A percentile compares a stretch with the other conserved stretches of the same genome.
These are phyloP conservation scores for Candida endomychidarum DNA, from an alignment of 805 yeast species.

Conservation along the genomic window DNA sequence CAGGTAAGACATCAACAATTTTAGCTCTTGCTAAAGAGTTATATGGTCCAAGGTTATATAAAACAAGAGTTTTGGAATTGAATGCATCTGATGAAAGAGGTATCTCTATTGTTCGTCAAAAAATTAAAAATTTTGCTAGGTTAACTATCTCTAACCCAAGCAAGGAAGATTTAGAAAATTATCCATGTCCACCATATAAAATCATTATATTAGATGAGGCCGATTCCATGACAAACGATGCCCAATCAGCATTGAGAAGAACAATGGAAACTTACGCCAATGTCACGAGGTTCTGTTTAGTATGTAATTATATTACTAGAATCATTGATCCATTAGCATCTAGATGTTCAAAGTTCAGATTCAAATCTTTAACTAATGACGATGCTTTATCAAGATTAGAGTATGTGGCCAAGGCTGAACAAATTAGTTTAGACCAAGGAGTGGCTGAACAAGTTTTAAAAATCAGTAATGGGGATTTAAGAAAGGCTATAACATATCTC, in stretches of 20 bases:
- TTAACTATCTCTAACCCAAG: constrained; percentile 80
- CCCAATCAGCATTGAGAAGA: constrained; percentile 92
- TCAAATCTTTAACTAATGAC: constrained; percentile 68
- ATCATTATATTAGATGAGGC: constrained; percentile 93
- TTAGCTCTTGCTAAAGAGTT: constrained; percentile 77
- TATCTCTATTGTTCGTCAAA: constrained; percentile 81
- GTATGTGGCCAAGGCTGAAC: constrained; percentile 51
- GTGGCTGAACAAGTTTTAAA: constrained; percentile 62
- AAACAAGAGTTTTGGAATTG: constrained; percentile 72
- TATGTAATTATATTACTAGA: constrained; percentile 94
- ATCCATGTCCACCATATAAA: constrained; percentile 97
- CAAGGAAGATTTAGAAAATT: constrained; percentile 61
- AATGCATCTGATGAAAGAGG: constrained; percentile 94
- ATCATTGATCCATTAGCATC: constrained; percentile 96
- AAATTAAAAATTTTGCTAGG: constrained; percentile 83
- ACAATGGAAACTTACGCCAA: constrained; percentile 82
- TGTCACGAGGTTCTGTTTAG: constrained; percentile 86
- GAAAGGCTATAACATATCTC: constrained; percentile 86
- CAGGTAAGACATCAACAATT: constrained; percentile 88
- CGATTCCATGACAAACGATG: constrained; percentile 96
- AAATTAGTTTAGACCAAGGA: constrained; percentile 39
- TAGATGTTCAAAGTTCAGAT: constrained; percentile 93
- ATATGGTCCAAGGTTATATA: constrained; percentile 68
- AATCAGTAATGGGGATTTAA: constrained; percentile 86
- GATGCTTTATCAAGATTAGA: constrained; percentile 70